Percentiles rank a stretch among this genome's conserved stretches.
phyloP scores from a whole-genome alignment of 2,329 filamentous ascomycete species.

The Verticillium zaregamsianum region DNA sequence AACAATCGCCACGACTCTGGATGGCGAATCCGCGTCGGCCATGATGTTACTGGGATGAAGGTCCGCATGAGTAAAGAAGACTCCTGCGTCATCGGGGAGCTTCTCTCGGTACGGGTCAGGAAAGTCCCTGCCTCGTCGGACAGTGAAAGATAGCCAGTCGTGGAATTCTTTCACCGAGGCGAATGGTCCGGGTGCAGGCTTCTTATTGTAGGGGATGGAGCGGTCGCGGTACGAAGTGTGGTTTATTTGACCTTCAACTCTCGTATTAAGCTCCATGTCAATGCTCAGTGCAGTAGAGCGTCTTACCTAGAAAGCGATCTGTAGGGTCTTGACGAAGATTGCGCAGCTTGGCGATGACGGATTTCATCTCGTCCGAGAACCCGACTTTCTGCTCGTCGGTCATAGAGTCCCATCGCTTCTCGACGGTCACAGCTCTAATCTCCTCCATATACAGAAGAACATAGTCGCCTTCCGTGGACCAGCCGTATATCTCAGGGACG shows the following conservation, averaged over 20 bases:
- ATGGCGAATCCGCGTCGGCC: neutral
- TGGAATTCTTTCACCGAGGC: conserved; percentile 6
- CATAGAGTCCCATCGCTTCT: conserved; percentile 4
- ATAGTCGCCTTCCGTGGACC: neutral
- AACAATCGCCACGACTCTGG: conserved; percentile 4
- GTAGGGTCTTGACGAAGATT: conserved; percentile 5
- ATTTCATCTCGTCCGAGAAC: conserved; percentile 2
- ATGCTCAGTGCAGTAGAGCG: too few species aligned
- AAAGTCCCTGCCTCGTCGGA: neutral
- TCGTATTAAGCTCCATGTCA: neutral
- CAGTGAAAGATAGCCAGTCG: conserved; percentile 10
- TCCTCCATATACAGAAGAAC: conserved; percentile 9
- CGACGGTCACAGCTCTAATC: conserved; percentile 3
- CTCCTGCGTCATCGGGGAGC: neutral
- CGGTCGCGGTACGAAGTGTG: conserved; percentile 3
- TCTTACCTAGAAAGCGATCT: conserved; percentile 6
- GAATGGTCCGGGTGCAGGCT: conserved; percentile 8
- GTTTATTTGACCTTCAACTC: conserved; percentile 11
- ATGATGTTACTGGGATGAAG: neutral
- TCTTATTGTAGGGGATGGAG: conserved; percentile 2
- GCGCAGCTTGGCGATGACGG: neutral
- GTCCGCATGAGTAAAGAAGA: neutral
- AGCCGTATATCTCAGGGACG: conserved; percentile 12
- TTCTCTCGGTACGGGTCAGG: neutral
- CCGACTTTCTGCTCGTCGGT: neutral